These are phyloP conservation scores for Calamus simplicifolius DNA, from an alignment of 176 grass and related monocot genomes.

Conservation along the genomic window DNA sequence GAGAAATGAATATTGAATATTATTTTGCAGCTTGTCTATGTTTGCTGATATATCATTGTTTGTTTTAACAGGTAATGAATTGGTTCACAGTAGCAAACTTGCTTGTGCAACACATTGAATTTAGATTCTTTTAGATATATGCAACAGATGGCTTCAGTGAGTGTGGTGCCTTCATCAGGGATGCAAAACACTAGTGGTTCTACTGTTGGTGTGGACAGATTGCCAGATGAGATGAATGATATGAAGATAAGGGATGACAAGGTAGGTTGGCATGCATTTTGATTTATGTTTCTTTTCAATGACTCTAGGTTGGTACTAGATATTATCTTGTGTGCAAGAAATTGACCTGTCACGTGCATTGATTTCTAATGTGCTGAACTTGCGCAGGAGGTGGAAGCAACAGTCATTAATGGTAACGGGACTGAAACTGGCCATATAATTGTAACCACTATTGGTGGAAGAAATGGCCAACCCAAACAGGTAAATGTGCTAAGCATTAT, in stretches of 20 bases:
- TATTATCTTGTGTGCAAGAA: not conserved
- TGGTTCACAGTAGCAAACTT: too few species aligned
- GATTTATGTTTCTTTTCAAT: not conserved
- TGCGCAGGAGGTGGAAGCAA: conserved; percentile 65
- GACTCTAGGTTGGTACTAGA: not conserved
- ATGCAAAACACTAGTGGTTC: conserved; percentile 30
- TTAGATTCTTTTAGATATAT: not conserved
- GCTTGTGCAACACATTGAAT: too few species aligned
- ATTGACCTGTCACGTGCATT: too few species aligned
- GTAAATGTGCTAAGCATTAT: conserved; percentile 4
- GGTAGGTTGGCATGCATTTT: conserved; percentile 18
- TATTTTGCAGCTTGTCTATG: too few species aligned
- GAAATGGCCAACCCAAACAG: conserved; percentile 76
- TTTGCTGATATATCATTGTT: too few species aligned
- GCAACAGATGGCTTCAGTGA: conserved; percentile 41
- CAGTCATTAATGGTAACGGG: conserved; percentile 62
- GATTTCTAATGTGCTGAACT: conserved; percentile 2
- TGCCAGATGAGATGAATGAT: conserved; percentile 56
- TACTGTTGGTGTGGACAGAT: conserved; percentile 35
- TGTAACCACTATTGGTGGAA: conserved; percentile 70
- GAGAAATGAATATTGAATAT: too few species aligned
- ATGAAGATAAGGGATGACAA: conserved; percentile 77
- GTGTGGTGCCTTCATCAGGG: conserved; percentile 32
- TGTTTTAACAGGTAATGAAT: too few species aligned
- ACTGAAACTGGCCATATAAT: conserved; percentile 86